These are phyloP conservation scores for Fomitopsis palustris DNA, from an alignment of 1,284 basidiomycete genomes.

Conservation along the genomic window DNA sequence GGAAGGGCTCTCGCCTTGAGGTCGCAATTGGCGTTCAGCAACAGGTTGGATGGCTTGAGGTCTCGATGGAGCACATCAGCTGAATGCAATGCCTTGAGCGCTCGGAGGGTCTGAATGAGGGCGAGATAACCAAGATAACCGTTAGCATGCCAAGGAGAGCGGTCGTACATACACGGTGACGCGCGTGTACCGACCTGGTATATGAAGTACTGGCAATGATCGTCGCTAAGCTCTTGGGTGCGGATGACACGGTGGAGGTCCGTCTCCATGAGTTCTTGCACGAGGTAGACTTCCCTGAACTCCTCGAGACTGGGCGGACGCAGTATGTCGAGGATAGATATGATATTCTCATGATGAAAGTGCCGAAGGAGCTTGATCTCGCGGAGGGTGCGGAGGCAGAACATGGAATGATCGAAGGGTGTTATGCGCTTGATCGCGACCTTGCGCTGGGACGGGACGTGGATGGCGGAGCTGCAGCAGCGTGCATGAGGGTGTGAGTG, in stretches of 20 bases:
- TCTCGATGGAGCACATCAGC: slow-evolving; percentile 86
- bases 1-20: slow-evolving; percentile 60
- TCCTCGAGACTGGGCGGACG: slow-evolving; percentile 54
- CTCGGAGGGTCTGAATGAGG: slow-evolving; percentile 71
- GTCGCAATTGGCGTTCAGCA: slow-evolving; percentile 92
- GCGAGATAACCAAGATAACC: background rate
- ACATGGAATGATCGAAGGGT: slow-evolving; percentile 88
- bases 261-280: slow-evolving; percentile 91
- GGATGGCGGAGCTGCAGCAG: slow-evolving; percentile 59
- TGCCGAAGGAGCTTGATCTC: slow-evolving; percentile 83
- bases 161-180: background rate
- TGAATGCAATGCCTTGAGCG: slow-evolving; percentile 87
- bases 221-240: slow-evolving; percentile 81
- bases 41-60: slow-evolving; percentile 87
- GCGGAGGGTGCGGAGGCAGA: slow-evolving; percentile 79
- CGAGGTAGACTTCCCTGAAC: slow-evolving; percentile 81
- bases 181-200: slow-evolving; percentile 68
- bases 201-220: slow-evolving; percentile 94
- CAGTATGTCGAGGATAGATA: slow-evolving; percentile 82
- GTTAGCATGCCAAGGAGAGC: background rate
- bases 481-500: background rate
- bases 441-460: slow-evolving; percentile 58
- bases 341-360: slow-evolving; percentile 80
- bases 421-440: slow-evolving; percentile 81
- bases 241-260: slow-evolving; percentile 87